phyloP scores from a whole-genome alignment of 352 stramenopile species.

The Globisporangium cederbergense region DNA sequence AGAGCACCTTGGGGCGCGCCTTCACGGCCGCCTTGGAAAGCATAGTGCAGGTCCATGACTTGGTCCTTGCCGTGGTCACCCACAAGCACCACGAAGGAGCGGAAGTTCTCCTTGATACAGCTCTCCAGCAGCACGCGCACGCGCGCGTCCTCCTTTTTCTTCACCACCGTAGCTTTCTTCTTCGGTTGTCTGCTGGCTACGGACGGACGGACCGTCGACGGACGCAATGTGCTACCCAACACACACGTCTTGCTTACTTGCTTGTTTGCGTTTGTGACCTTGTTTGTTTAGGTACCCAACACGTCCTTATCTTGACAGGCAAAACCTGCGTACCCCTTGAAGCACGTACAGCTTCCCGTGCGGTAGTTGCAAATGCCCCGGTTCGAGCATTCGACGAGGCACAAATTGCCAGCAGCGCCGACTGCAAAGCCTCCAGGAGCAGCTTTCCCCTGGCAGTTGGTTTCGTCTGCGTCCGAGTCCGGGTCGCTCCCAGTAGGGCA shows the following conservation, averaged over 20 bases:
- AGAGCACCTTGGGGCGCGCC: conserved; percentile 95
- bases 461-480: conserved; percentile 63
- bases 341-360: conserved; percentile 85
- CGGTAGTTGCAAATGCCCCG: conserved; percentile 89
- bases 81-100: conserved; percentile 97
- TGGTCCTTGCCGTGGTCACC: conserved; percentile 99
- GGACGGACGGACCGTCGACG: too few relatives aligned
- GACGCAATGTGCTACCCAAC: conserved; percentile 15
- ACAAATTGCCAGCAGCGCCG: conserved; percentile 76
- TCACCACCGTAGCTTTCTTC: conserved; percentile 86
- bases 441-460: conserved; percentile 53
- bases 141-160: conserved; percentile 98
- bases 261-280: conserved; percentile 11
- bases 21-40: conserved; percentile 95
- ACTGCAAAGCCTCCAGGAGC: conserved; percentile 34
- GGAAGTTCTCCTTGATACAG: conserved; percentile 95
- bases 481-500: conserved; percentile 86
- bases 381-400: conserved; percentile 91
- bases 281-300: conserved; percentile 16
- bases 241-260: conserved; percentile 16
- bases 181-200: conserved; percentile 3
- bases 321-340: conserved; percentile 67
- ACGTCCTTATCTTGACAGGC: conserved; percentile 48
- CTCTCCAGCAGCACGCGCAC: conserved; percentile 98
- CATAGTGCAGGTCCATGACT: conserved; percentile 99